Base-by-base conservation (phyloP, 176 grass and related monocot species). In the Melocanna baccifera region DNA sequence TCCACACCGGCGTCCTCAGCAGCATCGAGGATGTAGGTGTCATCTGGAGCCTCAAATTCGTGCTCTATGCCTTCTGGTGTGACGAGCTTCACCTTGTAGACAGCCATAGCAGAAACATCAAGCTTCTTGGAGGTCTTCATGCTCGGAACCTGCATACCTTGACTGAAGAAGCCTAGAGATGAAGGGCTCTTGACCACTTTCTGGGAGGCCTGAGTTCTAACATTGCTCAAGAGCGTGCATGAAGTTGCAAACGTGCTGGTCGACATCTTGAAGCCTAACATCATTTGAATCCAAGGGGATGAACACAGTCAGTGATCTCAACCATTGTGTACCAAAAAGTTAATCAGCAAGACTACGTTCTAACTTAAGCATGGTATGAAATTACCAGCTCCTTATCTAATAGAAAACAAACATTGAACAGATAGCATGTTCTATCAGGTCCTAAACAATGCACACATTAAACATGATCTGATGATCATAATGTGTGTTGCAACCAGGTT, bases 41-140 rank as follows among this genome's bases (percentile, higher is more conserved):
- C 93, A 14, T 94, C 96, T 4, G 93, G 87, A 19, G 91, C 93
- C 13, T 98, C 93, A 5, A 98, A 90, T 67, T 87, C 93, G 0
- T 89, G 71, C 69, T 93, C 93, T 4, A 77, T 2, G 10, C 96
- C 96, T 1, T 95, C 96, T 0, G 81, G 89, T 19, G 2, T 13
- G 29, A 98, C 76, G 0, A 98, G 96, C 68, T 98, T 98, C 72
- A 98, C 85, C 83, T 90, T 98, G 91, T 92, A 98, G 18, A 67
- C 55, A 1, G 96, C 91, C 87, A 86, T 90, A 1, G 85, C 85
- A 2, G 90, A 91, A 16, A 91, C 84, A 28, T 91, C 85, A 1
- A 87, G 85, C 48, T 73, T 84, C 71, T 69, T 94, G 51, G 86
- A 88, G 59, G 85, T 53, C 77, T 69, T 94, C 10, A 91, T 76